phyloP scores from a whole-genome alignment of 805 yeast species.

The Metschnikowia cubensis region DNA sequence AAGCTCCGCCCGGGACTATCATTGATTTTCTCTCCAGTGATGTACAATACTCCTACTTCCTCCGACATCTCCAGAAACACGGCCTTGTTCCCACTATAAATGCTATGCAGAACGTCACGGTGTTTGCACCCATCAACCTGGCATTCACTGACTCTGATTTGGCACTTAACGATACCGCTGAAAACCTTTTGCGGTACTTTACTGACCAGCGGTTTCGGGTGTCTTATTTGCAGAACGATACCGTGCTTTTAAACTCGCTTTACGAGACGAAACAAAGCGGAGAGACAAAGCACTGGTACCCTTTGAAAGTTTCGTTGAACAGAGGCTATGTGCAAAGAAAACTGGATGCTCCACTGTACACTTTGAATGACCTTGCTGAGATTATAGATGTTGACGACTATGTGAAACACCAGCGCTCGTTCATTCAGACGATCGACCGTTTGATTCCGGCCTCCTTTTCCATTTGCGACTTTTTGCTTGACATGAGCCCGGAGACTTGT shows the following conservation, averaged over 20 bases:
- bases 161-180: conserved; percentile 17
- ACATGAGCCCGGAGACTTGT: neutral
- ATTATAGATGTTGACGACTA: conserved; percentile 54
- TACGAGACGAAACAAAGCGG: conserved; percentile 13
- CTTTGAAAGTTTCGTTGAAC: conserved; percentile 17
- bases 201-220: conserved; percentile 31
- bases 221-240: conserved; percentile 23
- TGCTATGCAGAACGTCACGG: conserved; percentile 56
- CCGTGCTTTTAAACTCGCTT: conserved; percentile 30
- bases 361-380: conserved; percentile 41
- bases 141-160: conserved; percentile 48
- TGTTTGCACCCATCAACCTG: conserved; percentile 78
- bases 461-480: conserved; percentile 35
- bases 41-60: conserved; percentile 62
- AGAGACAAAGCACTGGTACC: conserved; percentile 5
- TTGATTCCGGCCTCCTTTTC: conserved; percentile 35
- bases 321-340: conserved; percentile 18
- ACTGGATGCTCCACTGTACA: conserved; percentile 25
- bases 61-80: conserved; percentile 55
- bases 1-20: conserved; percentile 40
- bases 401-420: conserved; percentile 62
- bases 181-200: conserved; percentile 27
- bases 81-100: conserved; percentile 64
- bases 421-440: conserved; percentile 59
- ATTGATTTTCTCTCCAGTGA: conserved; percentile 67